A percentile compares a stretch with the other conserved stretches of the same genome.
Evolutionary conservation across 352 stramenopile species (phyloP).

Genomic region (Phytophthora sansomeana): DNA sequence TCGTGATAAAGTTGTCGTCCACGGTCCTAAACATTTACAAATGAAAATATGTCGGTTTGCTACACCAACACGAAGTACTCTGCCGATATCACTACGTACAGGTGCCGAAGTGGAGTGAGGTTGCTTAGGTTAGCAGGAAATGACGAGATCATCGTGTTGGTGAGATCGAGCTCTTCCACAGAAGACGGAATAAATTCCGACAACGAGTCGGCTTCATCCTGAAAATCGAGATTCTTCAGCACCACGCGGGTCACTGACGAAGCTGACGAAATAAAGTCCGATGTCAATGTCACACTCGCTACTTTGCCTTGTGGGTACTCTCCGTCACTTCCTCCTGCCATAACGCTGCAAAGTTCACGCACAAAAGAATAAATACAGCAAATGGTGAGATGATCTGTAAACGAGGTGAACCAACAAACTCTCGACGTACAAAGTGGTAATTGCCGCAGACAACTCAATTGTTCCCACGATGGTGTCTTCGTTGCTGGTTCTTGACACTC

Average conservation of each 20-base stretch:
- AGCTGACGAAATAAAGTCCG: conserved; percentile 28
- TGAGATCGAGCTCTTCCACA: conserved; percentile 33
- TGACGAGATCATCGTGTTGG: conserved; percentile 30
- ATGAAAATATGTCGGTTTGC: neutral
- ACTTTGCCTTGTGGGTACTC: conserved; percentile 49
- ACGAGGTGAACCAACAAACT: no score
- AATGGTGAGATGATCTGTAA: neutral
- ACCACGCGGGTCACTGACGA: conserved; percentile 32
- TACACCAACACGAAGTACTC: neutral
- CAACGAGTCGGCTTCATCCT: conserved; percentile 14
- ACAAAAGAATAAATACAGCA: neutral
- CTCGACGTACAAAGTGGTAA: no score
- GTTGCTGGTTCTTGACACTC: neutral
- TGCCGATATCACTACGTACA: conserved; percentile 35
- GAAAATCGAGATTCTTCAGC: conserved; percentile 39
- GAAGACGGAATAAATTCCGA: conserved; percentile 24
- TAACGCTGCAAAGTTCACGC: conserved; percentile 33
- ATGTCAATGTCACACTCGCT: conserved; percentile 31
- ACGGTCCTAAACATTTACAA: conserved; percentile 26
- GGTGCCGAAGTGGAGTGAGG: conserved; percentile 24
- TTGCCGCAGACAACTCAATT: no score
- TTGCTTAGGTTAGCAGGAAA: conserved; percentile 32
- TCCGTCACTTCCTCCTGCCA: conserved; percentile 25
- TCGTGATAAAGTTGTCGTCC: conserved; percentile 43
- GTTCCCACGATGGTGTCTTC: no score